Evolutionary conservation across 106 monocot species (phyloP).

Genomic region (Dioscorea alata): DNA sequence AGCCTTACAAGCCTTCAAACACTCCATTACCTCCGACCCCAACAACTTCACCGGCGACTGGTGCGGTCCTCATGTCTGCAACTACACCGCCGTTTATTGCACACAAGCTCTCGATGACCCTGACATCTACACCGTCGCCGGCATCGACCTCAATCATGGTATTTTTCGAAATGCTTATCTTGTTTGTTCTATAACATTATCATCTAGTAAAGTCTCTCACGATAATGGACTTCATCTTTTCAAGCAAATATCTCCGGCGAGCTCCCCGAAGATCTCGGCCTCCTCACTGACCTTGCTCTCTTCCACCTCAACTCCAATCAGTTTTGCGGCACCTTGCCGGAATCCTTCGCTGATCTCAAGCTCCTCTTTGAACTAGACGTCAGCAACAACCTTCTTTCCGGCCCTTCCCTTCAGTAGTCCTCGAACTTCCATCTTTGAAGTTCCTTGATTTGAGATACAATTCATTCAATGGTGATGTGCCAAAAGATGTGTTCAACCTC

Average conservation of each 20-base stretch:
- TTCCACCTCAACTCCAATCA: slow-evolving; percentile 26
- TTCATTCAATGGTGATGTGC: slow-evolving; percentile 34
- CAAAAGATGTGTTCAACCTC: slow-evolving; percentile 23
- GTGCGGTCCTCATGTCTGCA: slow-evolving; percentile 48
- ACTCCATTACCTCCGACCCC: slow-evolving; percentile 39
- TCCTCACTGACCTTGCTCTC: slow-evolving; percentile 16
- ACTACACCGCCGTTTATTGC: slow-evolving; percentile 54
- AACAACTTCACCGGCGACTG: slow-evolving; percentile 38
- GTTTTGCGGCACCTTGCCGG: slow-evolving; percentile 12
- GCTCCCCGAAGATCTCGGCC: slow-evolving; percentile 23
- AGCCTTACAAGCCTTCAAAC: slow-evolving; percentile 44
- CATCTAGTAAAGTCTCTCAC: no score
- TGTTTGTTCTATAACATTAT: no score
- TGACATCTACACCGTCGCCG: slow-evolving; percentile 29
- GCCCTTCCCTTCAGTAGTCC: slow-evolving; percentile 33
- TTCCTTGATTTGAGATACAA: slow-evolving; percentile 49
- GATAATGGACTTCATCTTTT: no score
- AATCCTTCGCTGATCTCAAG: background rate
- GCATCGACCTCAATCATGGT: slow-evolving; percentile 39
- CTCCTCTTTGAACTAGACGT: slow-evolving; percentile 36
- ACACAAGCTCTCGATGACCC: slow-evolving; percentile 38
- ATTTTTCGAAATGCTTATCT: no score
- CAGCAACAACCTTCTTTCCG: slow-evolving; percentile 32
- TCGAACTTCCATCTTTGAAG: slow-evolving; percentile 26
- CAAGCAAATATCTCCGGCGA: slow-evolving; percentile 13